Evolutionary conservation across 306 rosid species (phyloP).

Genomic region (Citrullus colocynthis): DNA sequence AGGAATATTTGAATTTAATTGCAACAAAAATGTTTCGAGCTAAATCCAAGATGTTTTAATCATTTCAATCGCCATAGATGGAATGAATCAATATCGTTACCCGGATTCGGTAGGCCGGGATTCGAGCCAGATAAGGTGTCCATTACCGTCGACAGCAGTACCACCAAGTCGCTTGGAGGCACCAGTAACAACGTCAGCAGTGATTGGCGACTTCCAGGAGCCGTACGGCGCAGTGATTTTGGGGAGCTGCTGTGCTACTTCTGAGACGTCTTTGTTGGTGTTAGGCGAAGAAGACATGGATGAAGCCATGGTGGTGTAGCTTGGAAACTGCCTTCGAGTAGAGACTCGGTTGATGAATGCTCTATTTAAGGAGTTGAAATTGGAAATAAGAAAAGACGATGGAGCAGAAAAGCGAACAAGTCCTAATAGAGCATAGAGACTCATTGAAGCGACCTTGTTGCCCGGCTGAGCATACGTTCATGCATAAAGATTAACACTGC

Average conservation of each 20-base stretch:
- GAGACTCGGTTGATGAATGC: background rate
- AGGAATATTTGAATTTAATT: background rate
- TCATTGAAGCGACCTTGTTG: slow-evolving; percentile 7
- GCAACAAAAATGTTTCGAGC: background rate
- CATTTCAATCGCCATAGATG: background rate
- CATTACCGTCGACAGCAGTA: slow-evolving; percentile 48
- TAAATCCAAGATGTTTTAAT: background rate
- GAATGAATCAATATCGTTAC: slow-evolving; percentile 11
- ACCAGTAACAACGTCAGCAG: slow-evolving; percentile 80
- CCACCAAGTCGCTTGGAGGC: slow-evolving; percentile 72
- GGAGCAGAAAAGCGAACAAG: slow-evolving; percentile 12
- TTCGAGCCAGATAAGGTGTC: slow-evolving; percentile 82
- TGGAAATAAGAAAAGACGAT: background rate
- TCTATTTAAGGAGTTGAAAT: background rate
- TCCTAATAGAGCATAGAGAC: background rate
- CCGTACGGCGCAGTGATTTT: slow-evolving; percentile 58
- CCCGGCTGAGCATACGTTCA: background rate
- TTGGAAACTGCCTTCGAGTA: background rate
- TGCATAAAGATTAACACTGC: background rate
- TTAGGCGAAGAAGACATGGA: slow-evolving; percentile 2
- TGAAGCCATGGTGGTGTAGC: slow-evolving; percentile 32
- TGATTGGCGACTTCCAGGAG: slow-evolving; percentile 84
- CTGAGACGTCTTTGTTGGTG: background rate
- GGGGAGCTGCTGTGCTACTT: slow-evolving; percentile 13
- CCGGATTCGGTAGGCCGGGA: slow-evolving; percentile 80